Conservation (phyloP, 2,329 filamentous ascomycete species). For the Fusarium sp. region DNA sequence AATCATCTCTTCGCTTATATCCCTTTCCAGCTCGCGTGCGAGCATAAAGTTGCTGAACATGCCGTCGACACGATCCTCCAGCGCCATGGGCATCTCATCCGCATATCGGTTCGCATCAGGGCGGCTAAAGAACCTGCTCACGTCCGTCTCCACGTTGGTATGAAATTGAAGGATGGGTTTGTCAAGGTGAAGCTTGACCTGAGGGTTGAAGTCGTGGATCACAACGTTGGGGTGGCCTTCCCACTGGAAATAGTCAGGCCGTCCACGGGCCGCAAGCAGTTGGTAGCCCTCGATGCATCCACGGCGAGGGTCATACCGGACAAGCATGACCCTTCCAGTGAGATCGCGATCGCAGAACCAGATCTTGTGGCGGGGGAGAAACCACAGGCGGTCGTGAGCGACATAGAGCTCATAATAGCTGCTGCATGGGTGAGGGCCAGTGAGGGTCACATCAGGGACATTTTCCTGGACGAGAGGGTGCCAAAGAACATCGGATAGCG, state of each 20-base stretch:
- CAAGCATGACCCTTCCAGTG: constrained; percentile 79
- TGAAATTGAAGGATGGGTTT: constrained; percentile 75
- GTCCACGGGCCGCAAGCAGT: constrained; percentile 73
- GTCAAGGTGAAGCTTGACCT: constrained; percentile 78
- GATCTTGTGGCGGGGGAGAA: constrained; percentile 80
- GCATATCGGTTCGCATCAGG: constrained; percentile 55
- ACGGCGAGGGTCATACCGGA: constrained; percentile 78
- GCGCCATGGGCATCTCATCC: constrained; percentile 65
- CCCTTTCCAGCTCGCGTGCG: constrained; percentile 61
- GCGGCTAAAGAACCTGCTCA: constrained; percentile 33
- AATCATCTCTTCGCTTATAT: constrained; percentile 49
- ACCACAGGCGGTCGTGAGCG: constrained; percentile 85
- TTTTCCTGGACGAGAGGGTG: constrained; percentile 75
- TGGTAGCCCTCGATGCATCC: constrained; percentile 86
- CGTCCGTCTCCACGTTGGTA: constrained; percentile 37
- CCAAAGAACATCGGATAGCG: constrained; percentile 78
- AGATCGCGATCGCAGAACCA: constrained; percentile 86
- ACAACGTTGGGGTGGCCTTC: constrained; percentile 72
- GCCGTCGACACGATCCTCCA: constrained; percentile 58
- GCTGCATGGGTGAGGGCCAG: constrained; percentile 66
- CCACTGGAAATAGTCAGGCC: constrained; percentile 72
- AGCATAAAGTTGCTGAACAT: constrained; percentile 78
- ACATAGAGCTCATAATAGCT: constrained; percentile 79
- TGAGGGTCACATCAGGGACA: constrained; percentile 67
- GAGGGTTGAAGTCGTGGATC: constrained; percentile 79